Evolutionary conservation across 2,329 filamentous ascomycete genomes (phyloP).

Genomic region (Trichoderma citrinoviride): DNA sequence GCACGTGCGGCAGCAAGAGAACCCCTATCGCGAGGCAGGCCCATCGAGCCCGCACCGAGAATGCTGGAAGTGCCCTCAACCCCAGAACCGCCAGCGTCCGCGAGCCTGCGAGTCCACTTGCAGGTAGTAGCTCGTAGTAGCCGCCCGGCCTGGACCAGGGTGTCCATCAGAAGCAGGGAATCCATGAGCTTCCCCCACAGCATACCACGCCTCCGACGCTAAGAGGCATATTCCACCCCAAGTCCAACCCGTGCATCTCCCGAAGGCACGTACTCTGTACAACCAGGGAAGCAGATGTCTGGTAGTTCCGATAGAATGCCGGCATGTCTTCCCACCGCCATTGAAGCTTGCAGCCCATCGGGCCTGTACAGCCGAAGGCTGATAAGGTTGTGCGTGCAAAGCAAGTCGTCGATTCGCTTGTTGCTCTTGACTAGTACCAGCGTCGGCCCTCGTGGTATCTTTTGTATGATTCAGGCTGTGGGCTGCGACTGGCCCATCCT

Average conservation of each 20-base stretch:
- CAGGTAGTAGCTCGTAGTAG: background rate
- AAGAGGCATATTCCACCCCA: conserved; percentile 18
- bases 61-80: conserved; percentile 1
- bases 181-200: conserved; percentile 18
- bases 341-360: background rate
- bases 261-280: background rate
- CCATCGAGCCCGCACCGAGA: background rate
- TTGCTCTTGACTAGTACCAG: background rate
- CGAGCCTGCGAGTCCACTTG: conserved; percentile 9
- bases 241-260: conserved; percentile 5
- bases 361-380: background rate
- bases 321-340: background rate
- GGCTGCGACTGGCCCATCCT: background rate
- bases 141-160: conserved; percentile 11
- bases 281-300: background rate
- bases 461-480: background rate
- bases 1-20: conserved; percentile 9
- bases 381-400: background rate
- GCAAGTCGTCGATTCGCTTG: background rate
- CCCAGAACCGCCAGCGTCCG: conserved; percentile 16
- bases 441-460: too few species aligned
- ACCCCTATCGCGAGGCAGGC: background rate
- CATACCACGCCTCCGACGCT: conserved; percentile 12
- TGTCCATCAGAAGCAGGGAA: conserved; percentile 6
- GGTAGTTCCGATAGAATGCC: background rate